Evolutionary conservation across 2,329 filamentous ascomycete genomes (phyloP), one percentile per base, ranked within the genome.

Genomic region (Phialocephala subalpina): DNA sequence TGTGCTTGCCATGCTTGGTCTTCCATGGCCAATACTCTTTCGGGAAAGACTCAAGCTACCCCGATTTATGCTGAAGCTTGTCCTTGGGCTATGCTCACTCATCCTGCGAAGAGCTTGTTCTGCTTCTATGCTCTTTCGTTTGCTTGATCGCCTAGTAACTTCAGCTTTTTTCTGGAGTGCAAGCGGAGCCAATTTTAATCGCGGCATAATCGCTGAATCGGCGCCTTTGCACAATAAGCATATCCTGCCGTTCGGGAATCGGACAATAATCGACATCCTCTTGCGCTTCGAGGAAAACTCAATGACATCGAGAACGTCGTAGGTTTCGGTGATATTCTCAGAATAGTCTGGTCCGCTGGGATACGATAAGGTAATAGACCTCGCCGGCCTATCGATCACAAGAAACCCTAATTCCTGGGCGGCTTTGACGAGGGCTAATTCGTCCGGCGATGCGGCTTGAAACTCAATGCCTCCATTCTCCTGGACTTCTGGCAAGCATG

Each of bases 231-330:
- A 96, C 70, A 97, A 90, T 3, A 97, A 82, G 74, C 90, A 94
- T 62, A 97, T 89, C 18, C 91, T 88, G 2, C 90, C 88, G 73
- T 97, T 92, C 0, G 94, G 94, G 76, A 93, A 94, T 20, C 92
- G 90, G 2, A 97, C 87, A 29, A 97, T 80, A 45, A 97, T 89
- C 0, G 93, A 95, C 94, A 97, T 97, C 47, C 94, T 86, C 80
- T 97, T 97, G 35, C 94, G 86, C 69, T 91, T 89, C 79, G 93
- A 97, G 65, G 92, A 95, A 73, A 97, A 97, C 76, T 97, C 94
- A 65, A 97, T 93, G 3, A 97, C 86, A 73, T 97, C 93, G 36
- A 97, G 80, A 4, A 97, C 86, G 68, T 97, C 87, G 72, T 95
- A 97, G 0, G 83, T 84, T 72, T 93, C 89, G 2, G 70, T 73